phyloP scores from a whole-genome alignment of 371 early-diverging fungal species.

The Nosema bombycis region DNA sequence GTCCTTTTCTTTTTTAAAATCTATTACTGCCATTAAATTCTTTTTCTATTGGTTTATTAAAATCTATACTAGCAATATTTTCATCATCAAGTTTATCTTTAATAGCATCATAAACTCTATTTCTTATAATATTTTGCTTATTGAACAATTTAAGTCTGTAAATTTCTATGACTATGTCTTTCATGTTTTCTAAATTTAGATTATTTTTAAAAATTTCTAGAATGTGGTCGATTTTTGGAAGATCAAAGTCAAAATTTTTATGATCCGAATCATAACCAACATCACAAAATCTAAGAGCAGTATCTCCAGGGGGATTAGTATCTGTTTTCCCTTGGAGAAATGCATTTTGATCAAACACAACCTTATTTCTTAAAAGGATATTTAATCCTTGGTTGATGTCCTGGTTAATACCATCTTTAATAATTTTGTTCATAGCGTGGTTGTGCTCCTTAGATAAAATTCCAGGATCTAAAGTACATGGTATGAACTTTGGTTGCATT shows the following conservation, averaged over 20 bases:
- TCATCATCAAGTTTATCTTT: constrained; percentile 35
- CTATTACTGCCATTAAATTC: no score
- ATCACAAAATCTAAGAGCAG: neutral
- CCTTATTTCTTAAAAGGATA: constrained; percentile 21
- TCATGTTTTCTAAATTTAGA: constrained; percentile 33
- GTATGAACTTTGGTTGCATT: constrained; percentile 50
- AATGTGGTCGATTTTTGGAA: neutral
- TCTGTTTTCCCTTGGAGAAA: neutral
- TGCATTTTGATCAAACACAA: constrained; percentile 6
- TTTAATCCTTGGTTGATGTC: constrained; percentile 37
- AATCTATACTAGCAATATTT: neutral
- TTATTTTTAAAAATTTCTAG: constrained; percentile 37
- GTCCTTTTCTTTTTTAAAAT: no score
- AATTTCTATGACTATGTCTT: constrained; percentile 51
- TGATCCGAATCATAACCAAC: constrained; percentile 5
- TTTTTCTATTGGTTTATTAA: constrained; percentile 10
- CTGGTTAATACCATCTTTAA: constrained; percentile 16
- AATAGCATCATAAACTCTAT: constrained; percentile 48
- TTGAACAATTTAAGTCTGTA: constrained; percentile 40
- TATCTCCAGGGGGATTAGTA: neutral
- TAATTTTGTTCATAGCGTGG: constrained; percentile 9
- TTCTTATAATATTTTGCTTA: constrained; percentile 54
- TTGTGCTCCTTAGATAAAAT: constrained; percentile 37
- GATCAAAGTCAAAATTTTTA: neutral
- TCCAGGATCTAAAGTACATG: constrained; percentile 23